phyloP scores from a whole-genome alignment of 1,284 basidiomycete species.

The Apiotrichum domesticum region DNA sequence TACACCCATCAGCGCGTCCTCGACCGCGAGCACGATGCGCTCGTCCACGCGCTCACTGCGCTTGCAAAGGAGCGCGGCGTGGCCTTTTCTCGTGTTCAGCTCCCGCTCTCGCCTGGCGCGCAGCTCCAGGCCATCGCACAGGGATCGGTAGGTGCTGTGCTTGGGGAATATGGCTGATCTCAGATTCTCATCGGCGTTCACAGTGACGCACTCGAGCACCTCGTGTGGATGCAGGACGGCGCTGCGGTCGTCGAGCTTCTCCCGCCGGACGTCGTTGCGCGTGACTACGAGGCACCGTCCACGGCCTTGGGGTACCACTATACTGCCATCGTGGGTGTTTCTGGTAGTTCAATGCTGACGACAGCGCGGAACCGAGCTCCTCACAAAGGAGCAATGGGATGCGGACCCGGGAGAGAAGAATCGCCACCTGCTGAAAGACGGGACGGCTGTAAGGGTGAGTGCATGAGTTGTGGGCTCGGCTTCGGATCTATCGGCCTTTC shows the following conservation, averaged over 20 bases:
- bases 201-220: constrained; percentile 22
- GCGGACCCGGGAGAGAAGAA: no score
- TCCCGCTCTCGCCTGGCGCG: no score
- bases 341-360: background rate
- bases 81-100: background rate
- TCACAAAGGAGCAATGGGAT: background rate
- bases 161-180: constrained; percentile 10
- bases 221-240: constrained; percentile 24
- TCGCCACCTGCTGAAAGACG: no score
- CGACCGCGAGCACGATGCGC: background rate
- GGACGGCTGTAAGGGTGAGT: no score
- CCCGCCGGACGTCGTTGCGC: background rate
- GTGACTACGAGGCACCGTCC: background rate
- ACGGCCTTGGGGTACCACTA: constrained; percentile 19
- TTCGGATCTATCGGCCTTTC: no score
- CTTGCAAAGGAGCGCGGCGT: constrained; percentile 3
- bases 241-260: constrained; percentile 21
- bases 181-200: constrained; percentile 25
- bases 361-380: constrained; percentile 9
- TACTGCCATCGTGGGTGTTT: constrained; percentile 12
- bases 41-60: background rate
- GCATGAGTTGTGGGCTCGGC: no score
- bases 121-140: background rate
- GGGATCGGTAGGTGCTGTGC: constrained; percentile 1
- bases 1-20: constrained; percentile 9